Conservation (phyloP, 2,329 filamentous ascomycete genomes). For the Exophiala mesophila region DNA sequence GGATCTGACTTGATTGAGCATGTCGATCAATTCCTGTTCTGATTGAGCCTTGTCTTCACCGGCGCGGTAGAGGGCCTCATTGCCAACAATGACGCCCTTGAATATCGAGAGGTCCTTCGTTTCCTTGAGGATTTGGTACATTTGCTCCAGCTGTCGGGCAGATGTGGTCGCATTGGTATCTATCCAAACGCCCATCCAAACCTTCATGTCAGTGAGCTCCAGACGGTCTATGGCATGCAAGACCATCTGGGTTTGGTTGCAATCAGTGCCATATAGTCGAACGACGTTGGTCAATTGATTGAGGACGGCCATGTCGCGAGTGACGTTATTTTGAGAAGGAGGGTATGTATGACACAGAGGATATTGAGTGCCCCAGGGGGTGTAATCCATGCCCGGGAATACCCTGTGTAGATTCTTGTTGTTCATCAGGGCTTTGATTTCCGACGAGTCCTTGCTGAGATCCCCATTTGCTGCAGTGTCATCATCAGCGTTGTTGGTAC, state of each 20-base stretch:
- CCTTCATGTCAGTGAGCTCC: slow-evolving; percentile 67
- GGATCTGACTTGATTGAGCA: slow-evolving; percentile 64
- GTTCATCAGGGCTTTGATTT: slow-evolving; percentile 77
- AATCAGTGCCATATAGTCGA: slow-evolving; percentile 90
- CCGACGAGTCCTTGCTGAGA: slow-evolving; percentile 65
- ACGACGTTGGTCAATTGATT: slow-evolving; percentile 85
- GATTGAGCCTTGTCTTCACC: slow-evolving; percentile 56
- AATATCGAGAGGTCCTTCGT: slow-evolving; percentile 44
- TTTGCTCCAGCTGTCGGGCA: slow-evolving; percentile 70
- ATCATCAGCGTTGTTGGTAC: slow-evolving; percentile 47
- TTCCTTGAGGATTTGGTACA: slow-evolving; percentile 73
- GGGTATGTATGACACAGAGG: slow-evolving; percentile 72
- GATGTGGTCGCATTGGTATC: slow-evolving; percentile 81
- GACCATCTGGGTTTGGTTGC: slow-evolving; percentile 94
- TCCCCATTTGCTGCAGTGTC: slow-evolving; percentile 63
- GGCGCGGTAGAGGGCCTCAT: slow-evolving; percentile 57
- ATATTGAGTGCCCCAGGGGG: slow-evolving; percentile 84
- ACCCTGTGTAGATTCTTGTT: slow-evolving; percentile 83
- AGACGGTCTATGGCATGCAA: slow-evolving; percentile 74
- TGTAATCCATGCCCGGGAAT: slow-evolving; percentile 94
- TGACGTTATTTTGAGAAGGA: slow-evolving; percentile 90
- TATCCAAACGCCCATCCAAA: slow-evolving; percentile 95
- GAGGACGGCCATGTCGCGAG: slow-evolving; percentile 81
- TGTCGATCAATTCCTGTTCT: slow-evolving; percentile 54
- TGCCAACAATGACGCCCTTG: slow-evolving; percentile 59